phyloP scores from a whole-genome alignment of 2,329 filamentous ascomycete species.

The Thielaviopsis musarum region DNA sequence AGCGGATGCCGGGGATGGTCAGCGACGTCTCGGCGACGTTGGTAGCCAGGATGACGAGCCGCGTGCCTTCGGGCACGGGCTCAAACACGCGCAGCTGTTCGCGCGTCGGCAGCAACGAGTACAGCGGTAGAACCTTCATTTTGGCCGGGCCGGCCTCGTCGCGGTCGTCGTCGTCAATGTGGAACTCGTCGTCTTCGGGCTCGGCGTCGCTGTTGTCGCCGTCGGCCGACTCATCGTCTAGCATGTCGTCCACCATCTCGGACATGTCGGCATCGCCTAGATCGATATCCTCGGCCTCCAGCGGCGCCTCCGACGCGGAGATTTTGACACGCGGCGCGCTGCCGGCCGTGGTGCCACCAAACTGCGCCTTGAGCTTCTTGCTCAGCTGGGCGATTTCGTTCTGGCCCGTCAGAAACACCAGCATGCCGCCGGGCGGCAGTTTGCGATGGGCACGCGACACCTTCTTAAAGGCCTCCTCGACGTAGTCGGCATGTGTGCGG shows the following conservation, averaged over 20 bases:
- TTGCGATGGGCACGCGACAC: slow-evolving; percentile 77
- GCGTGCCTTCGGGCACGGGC: slow-evolving; percentile 60
- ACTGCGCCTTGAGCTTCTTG: slow-evolving; percentile 54
- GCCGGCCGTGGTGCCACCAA: slow-evolving; percentile 39
- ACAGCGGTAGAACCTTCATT: slow-evolving; percentile 83
- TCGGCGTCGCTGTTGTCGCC: slow-evolving; percentile 34
- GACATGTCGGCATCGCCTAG: slow-evolving; percentile 52
- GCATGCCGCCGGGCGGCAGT: slow-evolving; percentile 73
- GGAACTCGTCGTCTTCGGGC: slow-evolving; percentile 43
- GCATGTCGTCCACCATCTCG: slow-evolving; percentile 31
- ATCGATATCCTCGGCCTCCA: slow-evolving; percentile 78
- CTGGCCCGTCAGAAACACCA: slow-evolving; percentile 88
- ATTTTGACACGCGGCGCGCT: slow-evolving; percentile 54
- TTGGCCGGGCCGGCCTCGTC: slow-evolving; percentile 38
- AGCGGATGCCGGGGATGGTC: slow-evolving; percentile 87
- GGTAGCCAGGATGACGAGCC: slow-evolving; percentile 78
- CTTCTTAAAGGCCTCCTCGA: slow-evolving; percentile 79
- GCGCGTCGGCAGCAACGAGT: slow-evolving; percentile 76
- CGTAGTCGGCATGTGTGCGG: slow-evolving; percentile 69
- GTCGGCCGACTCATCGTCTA: slow-evolving; percentile 42
- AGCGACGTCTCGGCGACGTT: slow-evolving; percentile 96
- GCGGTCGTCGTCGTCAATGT: slow-evolving; percentile 48
- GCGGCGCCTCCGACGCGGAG: slow-evolving; percentile 56
- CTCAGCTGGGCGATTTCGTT: slow-evolving; percentile 78
- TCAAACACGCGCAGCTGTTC: slow-evolving; percentile 89